These are phyloP conservation scores for Effrenium voratum DNA, from an alignment of 73 alveolate genomes.

Conservation along the genomic window DNA sequence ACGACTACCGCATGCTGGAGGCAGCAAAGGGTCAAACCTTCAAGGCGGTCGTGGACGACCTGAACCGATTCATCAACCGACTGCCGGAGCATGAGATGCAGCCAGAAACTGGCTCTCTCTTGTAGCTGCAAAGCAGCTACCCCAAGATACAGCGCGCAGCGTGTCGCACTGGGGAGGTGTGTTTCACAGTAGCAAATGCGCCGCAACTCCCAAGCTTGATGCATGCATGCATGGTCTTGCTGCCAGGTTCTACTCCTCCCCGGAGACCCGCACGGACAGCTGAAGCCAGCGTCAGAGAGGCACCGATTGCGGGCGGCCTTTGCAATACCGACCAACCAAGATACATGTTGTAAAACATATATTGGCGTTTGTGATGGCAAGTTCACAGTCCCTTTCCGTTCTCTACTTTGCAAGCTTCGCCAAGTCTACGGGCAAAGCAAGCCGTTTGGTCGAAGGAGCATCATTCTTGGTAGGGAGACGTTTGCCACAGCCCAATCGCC, in stretches of 20 bases:
- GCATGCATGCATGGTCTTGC: background rate
- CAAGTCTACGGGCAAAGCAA: too few species aligned
- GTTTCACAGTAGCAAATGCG: background rate
- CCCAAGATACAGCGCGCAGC: background rate
- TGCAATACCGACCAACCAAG: background rate
- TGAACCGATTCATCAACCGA: conserved; percentile 18
- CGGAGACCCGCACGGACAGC: conserved; percentile 72
- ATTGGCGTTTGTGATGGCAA: too few species aligned
- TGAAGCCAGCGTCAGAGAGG: background rate
- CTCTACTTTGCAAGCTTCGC: too few species aligned
- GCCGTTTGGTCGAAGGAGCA: too few species aligned
- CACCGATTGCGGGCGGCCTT: background rate
- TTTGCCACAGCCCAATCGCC: background rate
- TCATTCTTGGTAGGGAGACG: too few species aligned
- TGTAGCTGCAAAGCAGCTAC: background rate
- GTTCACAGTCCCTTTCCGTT: too few species aligned
- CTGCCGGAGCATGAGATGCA: background rate
- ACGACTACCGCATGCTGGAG: conserved; percentile 25
- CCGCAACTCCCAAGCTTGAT: background rate
- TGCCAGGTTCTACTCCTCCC: conserved; percentile 50
- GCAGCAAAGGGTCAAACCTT: background rate
- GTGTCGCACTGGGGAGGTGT: background rate
- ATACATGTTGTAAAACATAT: too few species aligned
- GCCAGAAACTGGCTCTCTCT: background rate
- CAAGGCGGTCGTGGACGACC: background rate